phyloP scores from a whole-genome alignment of 352 stramenopile species.

The Phytophthora cajani region DNA sequence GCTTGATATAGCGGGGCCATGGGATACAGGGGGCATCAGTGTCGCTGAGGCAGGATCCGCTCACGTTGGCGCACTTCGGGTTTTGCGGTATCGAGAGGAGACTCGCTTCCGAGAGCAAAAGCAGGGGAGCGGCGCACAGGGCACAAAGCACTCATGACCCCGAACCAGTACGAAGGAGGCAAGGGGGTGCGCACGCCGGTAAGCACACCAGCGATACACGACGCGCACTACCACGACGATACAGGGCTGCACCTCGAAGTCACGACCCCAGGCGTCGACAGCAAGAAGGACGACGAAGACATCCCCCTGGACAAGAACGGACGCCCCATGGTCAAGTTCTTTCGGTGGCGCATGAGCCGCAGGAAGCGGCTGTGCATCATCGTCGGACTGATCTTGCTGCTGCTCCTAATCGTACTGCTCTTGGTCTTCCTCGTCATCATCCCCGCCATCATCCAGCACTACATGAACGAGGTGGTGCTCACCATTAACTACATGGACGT shows the following conservation, averaged over 20 bases:
- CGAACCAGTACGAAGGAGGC: conserved; percentile 29
- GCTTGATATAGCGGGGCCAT: conserved; percentile 13
- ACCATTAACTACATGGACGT: conserved; percentile 75
- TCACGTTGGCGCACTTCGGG: conserved; percentile 3
- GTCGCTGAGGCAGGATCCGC: not conserved
- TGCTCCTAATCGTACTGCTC: conserved; percentile 54
- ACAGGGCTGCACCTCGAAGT: conserved; percentile 26
- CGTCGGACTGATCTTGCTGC: conserved; percentile 39
- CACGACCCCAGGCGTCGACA: conserved; percentile 17
- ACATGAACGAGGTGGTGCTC: conserved; percentile 58
- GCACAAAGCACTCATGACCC: conserved; percentile 6
- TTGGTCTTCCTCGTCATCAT: conserved; percentile 63
- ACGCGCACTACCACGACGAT: conserved; percentile 26
- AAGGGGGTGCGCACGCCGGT: conserved; percentile 32
- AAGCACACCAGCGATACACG: conserved; percentile 25
- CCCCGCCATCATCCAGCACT: conserved; percentile 59
- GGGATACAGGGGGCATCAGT: conserved; percentile 22
- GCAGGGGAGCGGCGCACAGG: too few species aligned
- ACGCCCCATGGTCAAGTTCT: conserved; percentile 47
- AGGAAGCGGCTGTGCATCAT: conserved; percentile 50
- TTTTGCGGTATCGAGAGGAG: conserved; percentile 17
- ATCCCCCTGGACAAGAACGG: conserved; percentile 25
- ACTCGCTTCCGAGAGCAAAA: not conserved
- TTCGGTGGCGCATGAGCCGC: conserved; percentile 53
- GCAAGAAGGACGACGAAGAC: conserved; percentile 26